These are phyloP conservation scores for Stemphylium beticola DNA, from an alignment of 2,329 filamentous ascomycete genomes.

Conservation along the genomic window DNA sequence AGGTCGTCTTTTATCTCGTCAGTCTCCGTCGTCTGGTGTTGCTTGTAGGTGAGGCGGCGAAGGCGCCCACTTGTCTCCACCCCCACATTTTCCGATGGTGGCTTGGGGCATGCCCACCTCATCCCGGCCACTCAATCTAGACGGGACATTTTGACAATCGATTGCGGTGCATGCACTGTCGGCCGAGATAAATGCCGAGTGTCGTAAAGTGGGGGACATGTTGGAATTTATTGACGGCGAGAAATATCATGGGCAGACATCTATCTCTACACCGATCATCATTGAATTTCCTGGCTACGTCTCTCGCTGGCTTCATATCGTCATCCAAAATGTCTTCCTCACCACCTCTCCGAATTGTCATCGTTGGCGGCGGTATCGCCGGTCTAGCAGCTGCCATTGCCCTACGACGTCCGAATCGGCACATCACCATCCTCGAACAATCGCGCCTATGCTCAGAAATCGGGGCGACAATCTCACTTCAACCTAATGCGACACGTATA, in stretches of 20 bases:
- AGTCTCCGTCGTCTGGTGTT: background rate
- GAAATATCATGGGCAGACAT: background rate
- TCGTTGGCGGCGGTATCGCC: conserved; percentile 36
- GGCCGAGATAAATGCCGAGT: background rate
- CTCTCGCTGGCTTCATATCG: background rate
- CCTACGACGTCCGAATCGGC: conserved; percentile 40
- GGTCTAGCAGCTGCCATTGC: conserved; percentile 42
- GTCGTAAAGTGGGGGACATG: conserved; percentile 1
- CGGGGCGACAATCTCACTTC: conserved; percentile 52
- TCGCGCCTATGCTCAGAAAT: conserved; percentile 45
- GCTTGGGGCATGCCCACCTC: background rate
- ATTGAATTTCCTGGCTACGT: too few species aligned
- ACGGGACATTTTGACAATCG: background rate
- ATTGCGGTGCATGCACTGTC: too few species aligned
- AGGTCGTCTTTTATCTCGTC: background rate
- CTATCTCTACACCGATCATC: too few species aligned
- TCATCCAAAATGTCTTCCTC: conserved; percentile 14
- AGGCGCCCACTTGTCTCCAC: background rate
- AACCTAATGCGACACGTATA: conserved; percentile 52
- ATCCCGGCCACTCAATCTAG: background rate
- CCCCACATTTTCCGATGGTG: background rate
- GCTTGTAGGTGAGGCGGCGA: background rate
- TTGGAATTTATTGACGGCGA: background rate
- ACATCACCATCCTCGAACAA: conserved; percentile 46
- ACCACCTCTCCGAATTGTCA: conserved; percentile 41